A percentile compares a stretch with the other conserved stretches of the same genome.
phyloP scores from a whole-genome alignment of 2,329 filamentous ascomycete genomes.

The Trichoderma aggressivum region DNA sequence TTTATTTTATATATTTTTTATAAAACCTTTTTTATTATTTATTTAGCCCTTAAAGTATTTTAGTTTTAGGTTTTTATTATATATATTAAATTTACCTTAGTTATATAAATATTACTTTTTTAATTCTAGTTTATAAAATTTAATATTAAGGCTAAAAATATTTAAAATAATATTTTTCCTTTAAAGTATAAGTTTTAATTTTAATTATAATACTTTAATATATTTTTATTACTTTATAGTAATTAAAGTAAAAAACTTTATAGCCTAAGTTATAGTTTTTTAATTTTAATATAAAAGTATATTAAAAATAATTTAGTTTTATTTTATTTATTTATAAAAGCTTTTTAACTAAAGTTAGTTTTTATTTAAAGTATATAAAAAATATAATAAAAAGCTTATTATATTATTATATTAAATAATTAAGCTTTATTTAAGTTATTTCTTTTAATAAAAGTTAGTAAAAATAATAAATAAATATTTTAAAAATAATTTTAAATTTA shows the following conservation, averaged over 20 bases:
- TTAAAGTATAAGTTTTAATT: not conserved
- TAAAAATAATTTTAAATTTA: not conserved
- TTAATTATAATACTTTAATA: not conserved
- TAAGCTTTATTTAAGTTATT: not conserved
- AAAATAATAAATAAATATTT: not conserved
- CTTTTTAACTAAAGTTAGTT: not conserved
- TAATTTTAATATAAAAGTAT: not conserved
- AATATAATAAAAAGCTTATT: not conserved
- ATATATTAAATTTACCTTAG: not conserved
- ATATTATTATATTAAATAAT: not conserved
- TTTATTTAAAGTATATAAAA: not conserved
- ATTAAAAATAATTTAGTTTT: not conserved
- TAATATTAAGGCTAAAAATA: not conserved
- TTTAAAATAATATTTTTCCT: not conserved
- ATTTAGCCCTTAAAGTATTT: not conserved
- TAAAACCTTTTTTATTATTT: not conserved
- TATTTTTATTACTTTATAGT: not conserved
- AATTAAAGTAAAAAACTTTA: not conserved
- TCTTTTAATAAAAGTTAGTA: not conserved
- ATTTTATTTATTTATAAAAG: not conserved
- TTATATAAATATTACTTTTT: not conserved
- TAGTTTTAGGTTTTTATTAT: not conserved
- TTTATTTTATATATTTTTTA: not conserved
- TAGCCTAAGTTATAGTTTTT: not conserved
- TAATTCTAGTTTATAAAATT: not conserved